phyloP scores from a whole-genome alignment of 345 rosid species.

The Camelina laxa region DNA sequence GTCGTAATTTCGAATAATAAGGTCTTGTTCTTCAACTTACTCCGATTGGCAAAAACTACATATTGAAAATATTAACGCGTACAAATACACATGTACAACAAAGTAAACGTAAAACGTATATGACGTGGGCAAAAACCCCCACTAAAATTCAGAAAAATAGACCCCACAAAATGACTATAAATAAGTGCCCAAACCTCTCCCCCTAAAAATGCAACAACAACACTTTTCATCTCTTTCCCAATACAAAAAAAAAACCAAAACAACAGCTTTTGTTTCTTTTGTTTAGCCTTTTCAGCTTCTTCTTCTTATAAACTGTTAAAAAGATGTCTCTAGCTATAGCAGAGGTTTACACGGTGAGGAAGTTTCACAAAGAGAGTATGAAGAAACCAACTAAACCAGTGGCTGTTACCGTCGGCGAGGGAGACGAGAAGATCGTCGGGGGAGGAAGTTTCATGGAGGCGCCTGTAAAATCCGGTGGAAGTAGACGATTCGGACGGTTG shows the following conservation, averaged over 20 bases:
- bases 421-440: slow-evolving; percentile 23
- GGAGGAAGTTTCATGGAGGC: slow-evolving; percentile 25
- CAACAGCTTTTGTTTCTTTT: slow-evolving; percentile 1
- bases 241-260: neutral
- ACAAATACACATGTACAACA: too few species aligned
- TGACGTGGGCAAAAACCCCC: slow-evolving; percentile 16
- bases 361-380: slow-evolving; percentile 42
- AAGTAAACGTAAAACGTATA: neutral
- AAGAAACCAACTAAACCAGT: slow-evolving; percentile 30
- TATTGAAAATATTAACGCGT: too few species aligned
- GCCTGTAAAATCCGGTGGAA: slow-evolving; percentile 25
- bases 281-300: slow-evolving; percentile 5
- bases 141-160: slow-evolving; percentile 6
- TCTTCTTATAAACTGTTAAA: neutral
- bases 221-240: slow-evolving; percentile 36
- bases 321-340: slow-evolving; percentile 45
- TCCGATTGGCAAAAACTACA: too few species aligned
- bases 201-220: slow-evolving; percentile 33
- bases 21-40: too few species aligned
- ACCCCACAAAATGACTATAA: slow-evolving; percentile 32
- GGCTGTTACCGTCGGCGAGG: neutral
- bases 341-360: slow-evolving; percentile 39
- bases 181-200: slow-evolving; percentile 39
- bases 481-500: slow-evolving; percentile 38
- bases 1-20: too few species aligned